Base-by-base conservation (phyloP, 1,139 yeast species). In the Yamadazyma jaroonii region DNA sequence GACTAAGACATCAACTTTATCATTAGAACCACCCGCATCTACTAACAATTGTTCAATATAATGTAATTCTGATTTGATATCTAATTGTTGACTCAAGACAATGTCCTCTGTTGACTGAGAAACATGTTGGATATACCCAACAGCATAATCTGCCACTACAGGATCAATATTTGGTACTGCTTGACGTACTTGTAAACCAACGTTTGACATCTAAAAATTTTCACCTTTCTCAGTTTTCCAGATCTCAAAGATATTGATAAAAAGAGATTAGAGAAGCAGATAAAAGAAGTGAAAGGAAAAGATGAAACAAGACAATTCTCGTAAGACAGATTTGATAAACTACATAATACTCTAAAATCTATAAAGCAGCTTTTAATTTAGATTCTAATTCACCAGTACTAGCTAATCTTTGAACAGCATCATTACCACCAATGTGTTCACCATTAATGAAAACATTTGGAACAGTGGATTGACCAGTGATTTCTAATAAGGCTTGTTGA, bases 391-490 rank as follows among this genome's bases (percentile, higher is more conserved):
- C 49, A 40, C 54, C 70, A 32, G 49, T 39, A 9, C 65, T 55
- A 31, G 71, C 69, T 59, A 81, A 72, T 32, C 72, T 67, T 65
- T 87, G 95, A 45, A 90, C 71, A 51, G 85, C 95, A 36, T 90
- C 82, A 75, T 88, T 86, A 43, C 98, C 98, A 45, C 98, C 98
- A 53, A 92, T 79, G 67, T 88, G 96, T 64, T 87, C 74, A 42
- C 96, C 96, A 36, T 75, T 81, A 59, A 92, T 89, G 66, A 84
- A 89, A 48, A 92, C 77, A 62, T 85, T 90, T 46, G 98, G 98
- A 42, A 92, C 97, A 29, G 97, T 88, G 51, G 79, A 74, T 70
- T 92, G 97, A 45, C 96, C 95, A 29, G 95, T 84, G 47, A 88
- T 62, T 55, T 84, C 81, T 33, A 56, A 59, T 46, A 92, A 73